Evolutionary conservation across 2,329 filamentous ascomycete species (phyloP).

Genomic region (Simplicillium aogashimaense): DNA sequence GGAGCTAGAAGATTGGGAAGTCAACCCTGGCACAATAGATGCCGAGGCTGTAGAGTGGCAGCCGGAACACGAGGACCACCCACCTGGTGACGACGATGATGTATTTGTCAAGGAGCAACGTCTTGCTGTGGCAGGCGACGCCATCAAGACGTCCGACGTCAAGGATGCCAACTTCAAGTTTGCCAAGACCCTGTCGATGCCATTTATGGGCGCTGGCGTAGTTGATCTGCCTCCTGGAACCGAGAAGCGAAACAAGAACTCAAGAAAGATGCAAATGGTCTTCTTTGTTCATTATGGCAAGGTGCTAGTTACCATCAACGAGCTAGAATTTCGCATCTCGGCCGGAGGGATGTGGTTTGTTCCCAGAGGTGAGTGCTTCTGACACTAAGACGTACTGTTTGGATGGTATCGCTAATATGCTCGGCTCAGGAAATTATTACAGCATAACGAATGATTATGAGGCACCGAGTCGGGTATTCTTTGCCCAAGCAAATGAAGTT

Average conservation of each 20-base stretch:
- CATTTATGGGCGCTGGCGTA: conserved; percentile 83
- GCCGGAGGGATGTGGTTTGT: conserved; percentile 92
- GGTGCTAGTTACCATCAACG: conserved; percentile 69
- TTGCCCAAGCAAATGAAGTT: conserved; percentile 72
- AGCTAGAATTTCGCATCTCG: conserved; percentile 69
- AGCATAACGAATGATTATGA: conserved; percentile 76
- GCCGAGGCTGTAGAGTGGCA: conserved; percentile 58
- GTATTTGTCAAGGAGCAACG: conserved; percentile 44
- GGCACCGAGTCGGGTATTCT: conserved; percentile 71
- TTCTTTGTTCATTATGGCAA: conserved; percentile 85
- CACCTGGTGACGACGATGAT: conserved; percentile 44
- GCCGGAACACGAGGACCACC: conserved; percentile 41
- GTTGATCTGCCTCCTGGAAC: conserved; percentile 79
- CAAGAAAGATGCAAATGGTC: conserved; percentile 90
- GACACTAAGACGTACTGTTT: conserved; percentile 1
- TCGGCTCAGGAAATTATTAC: conserved; percentile 78
- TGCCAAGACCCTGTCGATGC: conserved; percentile 73
- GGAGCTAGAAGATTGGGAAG: conserved; percentile 61
- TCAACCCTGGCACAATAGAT: conserved; percentile 50
- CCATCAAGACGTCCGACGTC: conserved; percentile 49
- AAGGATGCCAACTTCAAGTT: conserved; percentile 69
- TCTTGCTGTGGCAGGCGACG: conserved; percentile 44
- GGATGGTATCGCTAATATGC: conserved; percentile 4
- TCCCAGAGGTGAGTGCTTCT: conserved; percentile 64
- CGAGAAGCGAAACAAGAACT: conserved; percentile 84